phyloP scores from a whole-genome alignment of 2,329 filamentous ascomycete species.

The Pseudogymnoascus sp. region DNA sequence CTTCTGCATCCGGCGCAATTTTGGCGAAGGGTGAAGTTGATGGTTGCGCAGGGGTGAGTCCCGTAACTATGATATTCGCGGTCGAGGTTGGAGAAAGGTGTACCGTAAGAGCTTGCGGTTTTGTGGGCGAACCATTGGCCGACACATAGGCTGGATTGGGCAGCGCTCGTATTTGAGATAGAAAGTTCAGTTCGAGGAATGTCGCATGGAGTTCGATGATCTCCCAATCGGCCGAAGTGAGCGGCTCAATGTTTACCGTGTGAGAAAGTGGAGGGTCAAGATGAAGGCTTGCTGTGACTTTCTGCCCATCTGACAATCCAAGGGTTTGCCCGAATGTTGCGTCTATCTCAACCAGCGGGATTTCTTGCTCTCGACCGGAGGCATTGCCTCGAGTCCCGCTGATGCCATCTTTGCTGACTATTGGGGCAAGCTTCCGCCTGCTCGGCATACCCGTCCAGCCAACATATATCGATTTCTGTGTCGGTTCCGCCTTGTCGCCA shows the following conservation, averaged over 20 bases:
- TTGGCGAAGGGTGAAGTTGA: slow-evolving; percentile 75
- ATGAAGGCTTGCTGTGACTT: slow-evolving; percentile 65
- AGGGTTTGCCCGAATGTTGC: slow-evolving; percentile 72
- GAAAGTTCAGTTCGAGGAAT: slow-evolving; percentile 88
- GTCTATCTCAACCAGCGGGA: slow-evolving; percentile 76
- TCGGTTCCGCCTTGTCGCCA: slow-evolving; percentile 38
- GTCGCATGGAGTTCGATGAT: slow-evolving; percentile 96
- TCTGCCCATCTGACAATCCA: slow-evolving; percentile 74
- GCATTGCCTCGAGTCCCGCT: slow-evolving; percentile 48
- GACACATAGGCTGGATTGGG: slow-evolving; percentile 70
- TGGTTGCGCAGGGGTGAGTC: slow-evolving; percentile 67
- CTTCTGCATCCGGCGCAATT: slow-evolving; percentile 87
- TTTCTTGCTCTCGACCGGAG: slow-evolving; percentile 64
- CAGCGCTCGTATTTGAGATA: slow-evolving; percentile 85
- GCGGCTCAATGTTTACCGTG: slow-evolving; percentile 91
- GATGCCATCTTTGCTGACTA: slow-evolving; percentile 69
- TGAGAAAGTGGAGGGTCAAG: slow-evolving; percentile 85
- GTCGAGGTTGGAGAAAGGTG: slow-evolving; percentile 94
- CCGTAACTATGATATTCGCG: slow-evolving; percentile 80
- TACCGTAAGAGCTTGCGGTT: slow-evolving; percentile 74
- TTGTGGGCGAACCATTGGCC: slow-evolving; percentile 42
- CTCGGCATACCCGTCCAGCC: slow-evolving; percentile 99
- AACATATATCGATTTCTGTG: slow-evolving; percentile 68
- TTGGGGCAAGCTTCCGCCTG: slow-evolving; percentile 68
- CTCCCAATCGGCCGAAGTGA: slow-evolving; percentile 96